A percentile compares a stretch with the other conserved stretches of the same genome.
These are phyloP conservation scores for Phytophthora parvispora DNA, from an alignment of 352 stramenopile species.

Conservation along the genomic window DNA sequence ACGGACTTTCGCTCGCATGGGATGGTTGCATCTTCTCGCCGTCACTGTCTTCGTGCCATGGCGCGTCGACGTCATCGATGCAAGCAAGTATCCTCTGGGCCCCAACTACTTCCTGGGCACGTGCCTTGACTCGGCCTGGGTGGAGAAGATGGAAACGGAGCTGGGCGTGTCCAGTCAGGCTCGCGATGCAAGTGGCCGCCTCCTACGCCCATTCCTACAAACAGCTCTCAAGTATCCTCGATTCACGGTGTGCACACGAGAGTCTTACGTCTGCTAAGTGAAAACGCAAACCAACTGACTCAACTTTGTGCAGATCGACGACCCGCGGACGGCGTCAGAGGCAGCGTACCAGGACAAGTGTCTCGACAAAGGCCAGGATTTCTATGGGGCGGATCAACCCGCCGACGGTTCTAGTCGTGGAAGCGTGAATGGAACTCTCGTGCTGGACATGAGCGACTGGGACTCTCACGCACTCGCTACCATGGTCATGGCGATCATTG, in stretches of 20 bases:
- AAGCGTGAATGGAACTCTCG: conserved; percentile 27
- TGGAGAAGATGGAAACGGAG: conserved; percentile 31
- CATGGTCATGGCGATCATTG: conserved; percentile 56
- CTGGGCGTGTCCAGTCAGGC: conserved; percentile 22
- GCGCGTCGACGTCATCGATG: too few species aligned
- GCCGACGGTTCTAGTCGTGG: conserved; percentile 18
- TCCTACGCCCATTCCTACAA: conserved; percentile 54
- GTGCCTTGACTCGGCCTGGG: conserved; percentile 53
- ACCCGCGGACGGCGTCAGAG: not conserved
- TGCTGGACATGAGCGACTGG: conserved; percentile 50
- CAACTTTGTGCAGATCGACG: not conserved
- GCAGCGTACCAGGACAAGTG: not conserved
- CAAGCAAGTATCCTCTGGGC: conserved; percentile 13
- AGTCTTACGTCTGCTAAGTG: too few species aligned
- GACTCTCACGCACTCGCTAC: conserved; percentile 49
- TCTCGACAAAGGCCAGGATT: not conserved
- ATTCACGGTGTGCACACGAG: conserved; percentile 35
- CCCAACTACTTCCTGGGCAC: conserved; percentile 60
- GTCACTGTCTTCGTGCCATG: too few species aligned
- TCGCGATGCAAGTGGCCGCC: conserved; percentile 34
- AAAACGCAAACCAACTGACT: too few species aligned
- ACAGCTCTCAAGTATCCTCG: conserved; percentile 35
- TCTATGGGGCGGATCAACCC: conserved; percentile 34
- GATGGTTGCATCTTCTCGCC: conserved; percentile 10
- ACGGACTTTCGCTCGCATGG: not conserved